Conservation (phyloP, 371 early-diverging fungal genomes). For the Mucor circinelloides region DNA sequence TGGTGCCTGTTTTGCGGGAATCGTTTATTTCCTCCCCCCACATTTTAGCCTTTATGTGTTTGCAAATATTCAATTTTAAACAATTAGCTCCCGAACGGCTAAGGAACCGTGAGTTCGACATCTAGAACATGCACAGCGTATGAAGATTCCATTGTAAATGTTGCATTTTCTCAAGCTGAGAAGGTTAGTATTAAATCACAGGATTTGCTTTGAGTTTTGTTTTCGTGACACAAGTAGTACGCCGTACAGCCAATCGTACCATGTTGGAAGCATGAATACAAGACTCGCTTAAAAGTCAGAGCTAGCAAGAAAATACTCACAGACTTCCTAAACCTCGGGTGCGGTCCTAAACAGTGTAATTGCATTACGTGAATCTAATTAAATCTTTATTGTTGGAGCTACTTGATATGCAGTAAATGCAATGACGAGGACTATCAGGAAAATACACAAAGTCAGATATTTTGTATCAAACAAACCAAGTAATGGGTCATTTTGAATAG, state of each 20-base stretch:
- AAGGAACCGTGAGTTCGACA: background rate
- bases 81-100: background rate
- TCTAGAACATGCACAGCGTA: background rate
- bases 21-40: background rate
- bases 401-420: conserved; percentile 8
- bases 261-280: background rate
- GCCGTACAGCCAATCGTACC: background rate
- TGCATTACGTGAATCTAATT: background rate
- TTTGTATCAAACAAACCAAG: background rate
- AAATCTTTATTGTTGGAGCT: background rate
- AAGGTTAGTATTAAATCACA: background rate
- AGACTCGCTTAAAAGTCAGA: background rate
- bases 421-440: background rate
- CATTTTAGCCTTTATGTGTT: background rate
- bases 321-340: background rate
- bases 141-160: background rate
- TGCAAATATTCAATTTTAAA: background rate
- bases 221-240: background rate
- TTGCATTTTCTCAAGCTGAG: background rate
- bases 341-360: background rate
- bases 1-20: background rate
- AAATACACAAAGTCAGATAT: background rate
- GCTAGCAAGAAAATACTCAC: background rate
- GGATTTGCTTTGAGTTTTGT: background rate
- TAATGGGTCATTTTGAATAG: background rate